These are phyloP conservation scores for Talinum fruticosum DNA, from an alignment of 148 eudicot genomes.

Conservation along the genomic window DNA sequence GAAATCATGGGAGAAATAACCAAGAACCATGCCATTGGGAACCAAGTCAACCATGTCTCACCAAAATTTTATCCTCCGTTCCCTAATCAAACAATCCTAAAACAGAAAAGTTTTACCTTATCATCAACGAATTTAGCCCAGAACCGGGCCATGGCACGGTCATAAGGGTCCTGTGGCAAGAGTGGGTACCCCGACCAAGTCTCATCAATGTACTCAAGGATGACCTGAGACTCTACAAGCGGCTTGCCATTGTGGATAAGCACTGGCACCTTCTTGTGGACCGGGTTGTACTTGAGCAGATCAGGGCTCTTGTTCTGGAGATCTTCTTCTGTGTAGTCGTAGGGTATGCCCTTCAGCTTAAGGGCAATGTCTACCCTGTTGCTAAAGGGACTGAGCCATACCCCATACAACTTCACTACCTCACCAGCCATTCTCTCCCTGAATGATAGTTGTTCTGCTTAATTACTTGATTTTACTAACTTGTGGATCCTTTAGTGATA, in stretches of 20 bases:
- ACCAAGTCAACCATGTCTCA: too few species aligned
- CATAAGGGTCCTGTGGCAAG: conserved; percentile 40
- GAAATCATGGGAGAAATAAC: too few species aligned
- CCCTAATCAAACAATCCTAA: too few species aligned
- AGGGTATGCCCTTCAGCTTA: conserved; percentile 29
- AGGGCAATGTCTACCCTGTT: conserved; percentile 31
- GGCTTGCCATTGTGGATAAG: conserved; percentile 35
- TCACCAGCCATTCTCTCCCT: not conserved
- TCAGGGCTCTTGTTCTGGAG: conserved; percentile 24
- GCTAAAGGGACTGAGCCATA: conserved; percentile 27
- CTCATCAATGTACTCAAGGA: conserved; percentile 51
- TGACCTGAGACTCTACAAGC: conserved; percentile 41
- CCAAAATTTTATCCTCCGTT: too few species aligned
- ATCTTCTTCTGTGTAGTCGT: conserved; percentile 29
- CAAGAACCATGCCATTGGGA: too few species aligned
- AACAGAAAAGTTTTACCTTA: too few species aligned
- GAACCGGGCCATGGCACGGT: conserved; percentile 41
- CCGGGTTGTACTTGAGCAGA: conserved; percentile 34
- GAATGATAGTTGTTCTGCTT: not conserved
- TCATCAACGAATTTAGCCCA: conserved; percentile 45
- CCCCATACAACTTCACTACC: conserved; percentile 20
- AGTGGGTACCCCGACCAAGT: conserved; percentile 34
- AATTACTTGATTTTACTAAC: not conserved
- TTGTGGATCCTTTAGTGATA: not conserved
- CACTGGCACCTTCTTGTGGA: conserved; percentile 33